phyloP scores from a whole-genome alignment of 83 land plant genomes.

The Thuja plicata region DNA sequence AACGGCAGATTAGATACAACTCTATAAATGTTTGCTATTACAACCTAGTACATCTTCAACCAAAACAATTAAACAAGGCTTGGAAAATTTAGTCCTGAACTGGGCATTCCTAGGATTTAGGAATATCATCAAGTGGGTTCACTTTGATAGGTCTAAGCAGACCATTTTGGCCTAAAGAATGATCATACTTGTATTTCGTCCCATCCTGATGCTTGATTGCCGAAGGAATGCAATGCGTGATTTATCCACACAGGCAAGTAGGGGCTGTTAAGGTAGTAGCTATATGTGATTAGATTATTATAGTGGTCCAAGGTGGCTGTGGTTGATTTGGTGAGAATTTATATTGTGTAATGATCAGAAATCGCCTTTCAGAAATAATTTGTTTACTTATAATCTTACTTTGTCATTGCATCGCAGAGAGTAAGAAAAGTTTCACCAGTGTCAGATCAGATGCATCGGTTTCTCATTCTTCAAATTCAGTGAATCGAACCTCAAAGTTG shows the following conservation, averaged over 20 bases:
- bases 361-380: not conserved
- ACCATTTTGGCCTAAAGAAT: not conserved
- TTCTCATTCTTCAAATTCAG: not conserved
- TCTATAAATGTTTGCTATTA: too few species aligned
- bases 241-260: not conserved
- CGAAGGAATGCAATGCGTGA: not conserved
- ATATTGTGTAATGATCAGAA: not conserved
- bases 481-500: conserved; percentile 17
- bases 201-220: not conserved
- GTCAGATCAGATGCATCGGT: not conserved
- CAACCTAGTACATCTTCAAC: too few species aligned
- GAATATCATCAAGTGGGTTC: not conserved
- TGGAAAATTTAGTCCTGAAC: too few species aligned
- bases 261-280: not conserved
- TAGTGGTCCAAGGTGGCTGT: not conserved
- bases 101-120: too few species aligned
- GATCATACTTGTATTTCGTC: not conserved
- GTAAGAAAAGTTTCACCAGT: not conserved
- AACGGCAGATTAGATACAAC: not conserved
- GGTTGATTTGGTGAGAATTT: not conserved
- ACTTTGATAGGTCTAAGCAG: not conserved
- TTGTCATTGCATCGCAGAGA: conserved; percentile 5
- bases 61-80: too few species aligned
- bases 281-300: not conserved
- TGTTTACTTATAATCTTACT: not conserved